Conservation (phyloP, 148 eudicot genomes). For the Polygonum maritimum region DNA sequence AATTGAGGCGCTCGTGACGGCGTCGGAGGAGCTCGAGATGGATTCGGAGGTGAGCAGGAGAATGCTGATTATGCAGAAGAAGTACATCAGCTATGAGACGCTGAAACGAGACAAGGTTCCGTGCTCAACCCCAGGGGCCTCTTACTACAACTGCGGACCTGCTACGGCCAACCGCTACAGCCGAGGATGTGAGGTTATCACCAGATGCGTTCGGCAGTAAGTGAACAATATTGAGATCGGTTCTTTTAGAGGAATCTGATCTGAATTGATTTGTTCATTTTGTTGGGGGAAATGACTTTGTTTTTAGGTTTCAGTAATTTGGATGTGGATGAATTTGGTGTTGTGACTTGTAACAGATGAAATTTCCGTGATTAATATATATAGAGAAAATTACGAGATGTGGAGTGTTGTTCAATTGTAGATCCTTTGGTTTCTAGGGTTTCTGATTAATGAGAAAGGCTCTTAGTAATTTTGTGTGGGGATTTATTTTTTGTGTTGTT, state of each 20-base stretch:
- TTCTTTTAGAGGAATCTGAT: neutral
- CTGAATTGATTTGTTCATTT: neutral
- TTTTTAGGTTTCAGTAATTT: neutral
- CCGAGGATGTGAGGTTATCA: constrained; percentile 81
- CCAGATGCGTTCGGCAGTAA: constrained; percentile 60
- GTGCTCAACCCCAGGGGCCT: constrained; percentile 73
- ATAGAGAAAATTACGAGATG: neutral
- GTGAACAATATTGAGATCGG: neutral
- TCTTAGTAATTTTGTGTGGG: neutral
- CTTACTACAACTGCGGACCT: constrained; percentile 71
- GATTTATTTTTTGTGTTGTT: too few species aligned
- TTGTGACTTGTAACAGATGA: neutral
- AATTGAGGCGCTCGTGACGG: constrained; percentile 24
- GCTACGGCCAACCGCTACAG: constrained; percentile 54
- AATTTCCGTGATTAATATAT: neutral
- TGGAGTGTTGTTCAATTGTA: neutral
- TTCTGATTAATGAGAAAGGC: neutral
- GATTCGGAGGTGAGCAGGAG: constrained; percentile 56
- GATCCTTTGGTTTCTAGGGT: neutral
- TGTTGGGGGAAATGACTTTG: neutral
- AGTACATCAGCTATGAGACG: constrained; percentile 79
- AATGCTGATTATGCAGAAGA: constrained; percentile 37
- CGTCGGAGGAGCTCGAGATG: constrained; percentile 26
- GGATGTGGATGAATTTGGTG: neutral
- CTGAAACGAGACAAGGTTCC: constrained; percentile 73